A percentile compares a stretch with the other conserved stretches of the same genome.
Conservation (phyloP, 139 green algal genomes). For the Diplosphaera chodatii region DNA sequence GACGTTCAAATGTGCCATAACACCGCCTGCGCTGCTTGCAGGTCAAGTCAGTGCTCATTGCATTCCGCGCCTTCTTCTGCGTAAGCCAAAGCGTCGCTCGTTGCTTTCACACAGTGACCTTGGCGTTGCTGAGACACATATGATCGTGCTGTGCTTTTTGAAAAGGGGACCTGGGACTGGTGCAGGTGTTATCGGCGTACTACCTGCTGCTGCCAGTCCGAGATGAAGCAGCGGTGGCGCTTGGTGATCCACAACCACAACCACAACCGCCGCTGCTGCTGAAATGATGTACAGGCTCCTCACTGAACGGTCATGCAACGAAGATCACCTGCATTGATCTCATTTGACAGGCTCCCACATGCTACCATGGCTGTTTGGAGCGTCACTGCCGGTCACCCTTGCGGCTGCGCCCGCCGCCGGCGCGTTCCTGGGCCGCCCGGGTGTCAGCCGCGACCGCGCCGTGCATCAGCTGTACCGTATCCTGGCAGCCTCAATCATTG, state of each 20-base stretch:
- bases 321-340: no score
- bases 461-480: not conserved
- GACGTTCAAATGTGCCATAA: no score
- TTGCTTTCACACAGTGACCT: no score
- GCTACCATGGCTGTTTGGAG: not conserved
- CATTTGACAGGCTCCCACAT: not conserved
- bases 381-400: not conserved
- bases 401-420: no score
- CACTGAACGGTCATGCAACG: no score
- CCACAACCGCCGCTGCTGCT: no score
- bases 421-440: not conserved
- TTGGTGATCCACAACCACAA: no score
- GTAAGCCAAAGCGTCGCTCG: not conserved
- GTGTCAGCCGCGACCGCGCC: not conserved
- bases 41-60: not conserved
- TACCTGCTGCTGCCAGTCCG: not conserved
- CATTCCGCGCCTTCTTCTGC: not conserved
- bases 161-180: no score
- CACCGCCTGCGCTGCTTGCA: not conserved
- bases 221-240: not conserved
- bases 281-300: no score
- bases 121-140: no score
- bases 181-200: not conserved
- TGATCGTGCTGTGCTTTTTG: no score
- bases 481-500: not conserved